Evolutionary conservation across 2,329 filamentous ascomycete genomes (phyloP).

Genomic region (Fusarium napiforme): DNA sequence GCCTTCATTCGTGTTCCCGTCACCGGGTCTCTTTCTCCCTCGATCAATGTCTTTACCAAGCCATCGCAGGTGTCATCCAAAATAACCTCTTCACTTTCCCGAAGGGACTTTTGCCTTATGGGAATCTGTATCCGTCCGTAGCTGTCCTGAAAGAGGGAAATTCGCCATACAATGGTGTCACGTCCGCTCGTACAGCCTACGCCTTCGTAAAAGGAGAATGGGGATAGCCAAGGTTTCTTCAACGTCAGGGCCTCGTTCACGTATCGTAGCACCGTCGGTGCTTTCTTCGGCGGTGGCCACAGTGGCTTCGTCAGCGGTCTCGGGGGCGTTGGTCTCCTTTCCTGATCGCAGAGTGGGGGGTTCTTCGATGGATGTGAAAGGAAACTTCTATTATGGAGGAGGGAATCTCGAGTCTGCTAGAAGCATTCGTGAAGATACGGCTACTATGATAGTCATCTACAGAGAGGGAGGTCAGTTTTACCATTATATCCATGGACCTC

Average conservation of each 20-base stretch:
- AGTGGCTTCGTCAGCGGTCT: neutral
- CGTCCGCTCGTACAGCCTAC: rapidly evolving
- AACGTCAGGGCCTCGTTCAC: rapidly evolving
- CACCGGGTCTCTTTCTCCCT: neutral
- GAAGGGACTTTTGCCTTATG: rapidly evolving
- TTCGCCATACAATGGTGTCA: rapidly evolving
- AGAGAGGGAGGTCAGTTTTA: rapidly evolving
- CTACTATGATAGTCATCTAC: rapidly evolving
- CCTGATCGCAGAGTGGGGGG: rapidly evolving
- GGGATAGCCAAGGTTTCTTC: neutral
- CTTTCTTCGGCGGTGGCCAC: neutral
- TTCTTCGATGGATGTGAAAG: rapidly evolving
- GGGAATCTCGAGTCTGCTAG: rapidly evolving
- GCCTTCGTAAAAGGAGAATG: neutral
- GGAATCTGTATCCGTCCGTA: too few species aligned
- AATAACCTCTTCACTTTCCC: neutral
- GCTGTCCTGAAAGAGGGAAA: rapidly evolving
- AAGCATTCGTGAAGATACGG: neutral
- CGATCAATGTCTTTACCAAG: rapidly evolving
- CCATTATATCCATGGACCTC: rapidly evolving
- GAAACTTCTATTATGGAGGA: neutral
- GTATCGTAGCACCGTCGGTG: neutral
- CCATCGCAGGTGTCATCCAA: neutral
- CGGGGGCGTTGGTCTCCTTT: rapidly evolving
- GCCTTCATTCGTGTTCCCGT: neutral